A percentile compares a stretch with the other conserved stretches of the same genome.
These are phyloP conservation scores for Silene noctiflora DNA, from an alignment of 179 eudicot genomes.

Conservation along the genomic window DNA sequence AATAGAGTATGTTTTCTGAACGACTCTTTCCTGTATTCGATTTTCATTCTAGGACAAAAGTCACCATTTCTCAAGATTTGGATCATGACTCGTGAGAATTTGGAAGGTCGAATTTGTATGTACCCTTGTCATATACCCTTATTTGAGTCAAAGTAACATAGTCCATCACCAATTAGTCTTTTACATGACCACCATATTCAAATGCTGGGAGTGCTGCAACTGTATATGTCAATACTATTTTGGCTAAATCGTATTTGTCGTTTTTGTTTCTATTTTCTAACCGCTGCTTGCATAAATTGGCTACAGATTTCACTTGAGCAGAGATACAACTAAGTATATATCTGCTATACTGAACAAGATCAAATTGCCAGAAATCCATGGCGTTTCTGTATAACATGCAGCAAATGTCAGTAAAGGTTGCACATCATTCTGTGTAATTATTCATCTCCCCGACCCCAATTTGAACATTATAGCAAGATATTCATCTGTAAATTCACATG, in stretches of 20 bases:
- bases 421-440: not conserved
- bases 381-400: not conserved
- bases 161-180: too few relatives aligned
- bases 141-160: too few relatives aligned
- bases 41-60: too few relatives aligned
- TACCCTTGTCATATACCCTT: too few relatives aligned
- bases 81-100: too few relatives aligned
- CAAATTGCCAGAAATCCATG: not conserved
- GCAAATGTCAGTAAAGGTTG: slow-evolving; percentile 14
- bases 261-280: not conserved
- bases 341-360: not conserved
- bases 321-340: slow-evolving; percentile 16
- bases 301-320: slow-evolving; percentile 35
- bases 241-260: not conserved
- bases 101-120: too few relatives aligned
- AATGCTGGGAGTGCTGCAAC: too few relatives aligned
- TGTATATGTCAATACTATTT: not conserved
- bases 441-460: not conserved
- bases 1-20: too few relatives aligned
- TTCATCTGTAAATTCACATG: slow-evolving; percentile 12
- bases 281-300: not conserved
- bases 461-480: not conserved
- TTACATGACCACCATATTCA: too few relatives aligned
- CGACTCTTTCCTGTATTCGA: too few relatives aligned
- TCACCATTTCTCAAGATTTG: too few relatives aligned